Base-by-base conservation (phyloP, 176 grass and related monocot genomes). In the Triticum dicoccoides region DNA sequence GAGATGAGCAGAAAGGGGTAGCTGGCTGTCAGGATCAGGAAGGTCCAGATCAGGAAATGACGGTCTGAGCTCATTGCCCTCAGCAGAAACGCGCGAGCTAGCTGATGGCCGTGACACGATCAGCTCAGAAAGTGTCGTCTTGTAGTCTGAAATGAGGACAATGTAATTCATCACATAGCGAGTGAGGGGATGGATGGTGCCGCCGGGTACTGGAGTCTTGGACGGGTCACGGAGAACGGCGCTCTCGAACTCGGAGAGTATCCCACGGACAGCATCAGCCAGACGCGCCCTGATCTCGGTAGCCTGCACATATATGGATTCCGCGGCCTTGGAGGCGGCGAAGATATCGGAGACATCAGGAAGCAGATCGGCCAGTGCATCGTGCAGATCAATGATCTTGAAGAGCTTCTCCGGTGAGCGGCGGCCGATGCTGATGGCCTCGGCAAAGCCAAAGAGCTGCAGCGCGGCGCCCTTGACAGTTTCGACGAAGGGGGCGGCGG, bases 101-200 rank as follows among this genome's bases (percentile, higher is more conserved):
- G 88, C 92, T 6, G 90, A 99, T n/a, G 97, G 94, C 1, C 77
- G 82, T 3, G 87, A 91, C 52, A 91, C 47, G 42, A 99, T 91
- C 17, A 99, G 80, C 87, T 96, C 87, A 44, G 80, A 86, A 9
- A 96, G 92, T 1, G 93, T 94, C n/a, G 24, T 34, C 80, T 92
- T 99, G 88, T 99, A 94, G 75, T 99, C 97, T 4, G 97, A 96
- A 29, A 99, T 96, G 61, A 96, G 82, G 76, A 44, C 85, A 71
- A 68, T 84, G 89, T 99, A 99, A 35, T 99, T 99, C 97, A 99
- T 99, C 44, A 99, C 97, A 80, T 99, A 99, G 75, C 93, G 90
- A 58, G 90, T 99, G 72, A 99, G 87, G 6, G 97, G 97, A 68
- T 99, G 97, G 33, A 99, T 86, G 18, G 94, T 96, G 70, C 97